Conservation (phyloP, 2,329 filamentous ascomycete species). For the Blastomyces gilchristii region DNA sequence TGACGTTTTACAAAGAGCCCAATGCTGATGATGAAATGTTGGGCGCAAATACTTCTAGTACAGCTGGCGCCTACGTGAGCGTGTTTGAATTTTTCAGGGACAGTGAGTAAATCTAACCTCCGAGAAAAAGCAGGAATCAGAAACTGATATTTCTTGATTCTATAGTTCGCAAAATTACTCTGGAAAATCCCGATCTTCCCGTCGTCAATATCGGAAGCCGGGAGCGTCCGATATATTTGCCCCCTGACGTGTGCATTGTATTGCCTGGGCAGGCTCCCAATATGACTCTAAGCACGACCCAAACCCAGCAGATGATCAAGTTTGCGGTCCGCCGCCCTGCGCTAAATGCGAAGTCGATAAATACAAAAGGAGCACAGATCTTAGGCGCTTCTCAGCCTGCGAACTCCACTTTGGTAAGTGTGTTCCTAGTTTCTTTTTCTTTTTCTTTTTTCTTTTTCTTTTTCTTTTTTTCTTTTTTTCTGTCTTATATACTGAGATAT, state of each 20-base stretch:
- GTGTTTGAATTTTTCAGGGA: constrained; percentile 43
- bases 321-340: constrained; percentile 60
- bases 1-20: constrained; percentile 40
- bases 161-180: constrained; percentile 30
- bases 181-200: constrained; percentile 37
- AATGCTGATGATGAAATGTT: no score
- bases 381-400: constrained; percentile 45
- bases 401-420: constrained; percentile 37
- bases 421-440: no score
- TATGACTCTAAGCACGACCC: constrained; percentile 47
- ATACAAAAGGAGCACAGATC: constrained; percentile 42
- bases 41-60: constrained; percentile 17
- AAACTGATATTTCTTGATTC: constrained; percentile 7
- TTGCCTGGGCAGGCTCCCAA: constrained; percentile 54
- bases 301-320: constrained; percentile 59
- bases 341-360: constrained; percentile 58
- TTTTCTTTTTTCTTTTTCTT: no score
- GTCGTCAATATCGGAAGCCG: constrained; percentile 56
- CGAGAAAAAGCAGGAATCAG: background rate
- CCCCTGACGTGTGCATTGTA: constrained; percentile 56
- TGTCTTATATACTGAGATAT: no score
- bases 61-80: constrained; percentile 33
- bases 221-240: constrained; percentile 52
- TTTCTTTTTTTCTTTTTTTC: no score
- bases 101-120: constrained; percentile 23